Evolutionary conservation across 331 rosid genomes (phyloP).

Genomic region (Malus hybrid): DNA sequence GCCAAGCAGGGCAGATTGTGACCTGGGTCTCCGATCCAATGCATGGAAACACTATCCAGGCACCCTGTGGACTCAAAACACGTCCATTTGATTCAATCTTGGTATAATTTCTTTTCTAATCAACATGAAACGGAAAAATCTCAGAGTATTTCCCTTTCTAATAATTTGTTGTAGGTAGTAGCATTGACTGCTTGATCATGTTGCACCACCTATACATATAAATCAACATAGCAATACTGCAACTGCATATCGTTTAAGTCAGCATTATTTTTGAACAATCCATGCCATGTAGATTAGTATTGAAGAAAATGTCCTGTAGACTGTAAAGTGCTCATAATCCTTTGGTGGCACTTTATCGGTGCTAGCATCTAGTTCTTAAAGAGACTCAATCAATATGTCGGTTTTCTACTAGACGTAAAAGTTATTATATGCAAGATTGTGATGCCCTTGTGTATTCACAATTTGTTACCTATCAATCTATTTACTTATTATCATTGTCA

Average conservation of each 20-base stretch:
- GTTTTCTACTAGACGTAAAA: background rate
- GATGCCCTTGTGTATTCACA: background rate
- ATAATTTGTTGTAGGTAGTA: background rate
- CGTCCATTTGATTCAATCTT: constrained; percentile 66
- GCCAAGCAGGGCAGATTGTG: constrained; percentile 61
- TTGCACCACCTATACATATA: background rate
- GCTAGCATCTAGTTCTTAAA: background rate
- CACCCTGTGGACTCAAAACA: constrained; percentile 73
- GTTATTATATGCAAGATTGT: background rate
- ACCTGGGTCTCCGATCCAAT: constrained; percentile 77
- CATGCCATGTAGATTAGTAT: background rate
- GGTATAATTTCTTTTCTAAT: constrained; percentile 22
- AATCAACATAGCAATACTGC: background rate
- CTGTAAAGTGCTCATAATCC: background rate
- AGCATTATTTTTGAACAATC: background rate
- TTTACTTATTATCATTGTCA: too few relatives aligned
- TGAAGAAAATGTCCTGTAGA: background rate
- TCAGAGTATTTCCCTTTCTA: background rate
- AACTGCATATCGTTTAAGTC: background rate
- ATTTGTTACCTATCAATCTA: too few relatives aligned
- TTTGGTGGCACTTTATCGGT: background rate
- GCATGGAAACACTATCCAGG: constrained; percentile 70
- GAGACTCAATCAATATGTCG: background rate
- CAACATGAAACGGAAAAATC: background rate
- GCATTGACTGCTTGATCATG: background rate